These are phyloP conservation scores for Sarocladium oryzae DNA, from an alignment of 2,329 filamentous ascomycete genomes.

Conservation along the genomic window DNA sequence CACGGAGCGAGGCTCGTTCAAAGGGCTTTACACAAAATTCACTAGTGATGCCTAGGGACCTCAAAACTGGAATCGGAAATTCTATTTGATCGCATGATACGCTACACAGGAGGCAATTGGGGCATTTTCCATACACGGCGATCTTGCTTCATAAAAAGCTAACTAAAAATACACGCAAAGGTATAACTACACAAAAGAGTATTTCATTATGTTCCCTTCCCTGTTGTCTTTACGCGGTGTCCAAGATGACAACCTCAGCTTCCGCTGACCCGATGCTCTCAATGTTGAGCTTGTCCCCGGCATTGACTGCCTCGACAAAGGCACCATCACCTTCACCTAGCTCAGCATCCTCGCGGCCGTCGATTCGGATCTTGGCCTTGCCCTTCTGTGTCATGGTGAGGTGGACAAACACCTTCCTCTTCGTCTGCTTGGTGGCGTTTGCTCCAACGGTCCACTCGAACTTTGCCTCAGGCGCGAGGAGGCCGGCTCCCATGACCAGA, in stretches of 20 bases:
- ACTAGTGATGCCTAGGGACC: too few species aligned
- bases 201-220: neutral
- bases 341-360: slow-evolving; percentile 55
- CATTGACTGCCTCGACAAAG: slow-evolving; percentile 60
- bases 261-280: slow-evolving; percentile 64
- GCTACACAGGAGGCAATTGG: too few species aligned
- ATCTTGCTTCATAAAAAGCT: too few species aligned
- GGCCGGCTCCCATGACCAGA: slow-evolving; percentile 72
- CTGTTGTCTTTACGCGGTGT: slow-evolving; percentile 43
- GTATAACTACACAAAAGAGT: neutral
- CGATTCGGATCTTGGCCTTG: slow-evolving; percentile 64
- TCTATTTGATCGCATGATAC: too few species aligned
- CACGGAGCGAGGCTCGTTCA: too few species aligned
- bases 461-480: slow-evolving; percentile 57
- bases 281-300: slow-evolving; percentile 56
- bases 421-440: slow-evolving; percentile 40
- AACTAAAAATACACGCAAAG: too few species aligned
- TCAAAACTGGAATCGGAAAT: too few species aligned
- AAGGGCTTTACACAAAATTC: too few species aligned
- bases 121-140: too few species aligned
- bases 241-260: slow-evolving; percentile 63
- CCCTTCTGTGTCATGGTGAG: slow-evolving; percentile 73
- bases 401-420: slow-evolving; percentile 74
- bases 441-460: slow-evolving; percentile 70
- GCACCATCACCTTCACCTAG: slow-evolving; percentile 75